Percentiles rank a stretch among this genome's conserved stretches.
Evolutionary conservation across 768 basidiomycete species (phyloP).

Genomic region (Paxillus ammoniavirescens): DNA sequence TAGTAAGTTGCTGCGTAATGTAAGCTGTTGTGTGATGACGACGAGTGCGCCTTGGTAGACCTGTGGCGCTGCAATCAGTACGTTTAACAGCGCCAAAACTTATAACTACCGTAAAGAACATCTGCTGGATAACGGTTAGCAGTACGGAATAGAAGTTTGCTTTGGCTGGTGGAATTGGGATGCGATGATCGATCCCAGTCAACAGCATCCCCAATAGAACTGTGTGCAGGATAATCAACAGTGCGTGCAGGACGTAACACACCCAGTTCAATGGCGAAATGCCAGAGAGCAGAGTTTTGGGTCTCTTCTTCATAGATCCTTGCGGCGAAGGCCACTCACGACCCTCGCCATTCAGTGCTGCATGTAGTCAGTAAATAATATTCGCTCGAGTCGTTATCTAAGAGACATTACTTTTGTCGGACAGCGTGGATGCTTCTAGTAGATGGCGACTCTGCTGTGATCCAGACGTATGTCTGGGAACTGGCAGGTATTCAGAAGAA

Average conservation of each 20-base stretch:
- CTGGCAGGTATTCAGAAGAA: not conserved
- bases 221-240: conserved; percentile 5
- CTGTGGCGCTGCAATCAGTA: not conserved
- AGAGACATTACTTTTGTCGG: not conserved
- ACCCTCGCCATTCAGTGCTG: not conserved
- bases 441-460: not conserved
- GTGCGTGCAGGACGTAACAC: not conserved
- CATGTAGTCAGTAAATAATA: not conserved
- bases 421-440: not conserved
- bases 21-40: conserved; percentile 10
- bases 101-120: not conserved
- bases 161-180: not conserved
- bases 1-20: conserved; percentile 4
- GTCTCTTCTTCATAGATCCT: not conserved
- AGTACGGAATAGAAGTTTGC: not conserved
- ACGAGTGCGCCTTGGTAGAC: conserved; percentile 1
- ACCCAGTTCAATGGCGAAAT: not conserved
- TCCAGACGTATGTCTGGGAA: not conserved
- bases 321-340: not conserved
- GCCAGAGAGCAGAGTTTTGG: not conserved
- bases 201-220: not conserved
- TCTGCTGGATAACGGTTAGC: not conserved
- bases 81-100: not conserved
- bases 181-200: not conserved
- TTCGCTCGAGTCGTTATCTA: not conserved